Evolutionary conservation across 2,329 filamentous ascomycete species (phyloP).

Genomic region (Cryphonectria nitschkei): DNA sequence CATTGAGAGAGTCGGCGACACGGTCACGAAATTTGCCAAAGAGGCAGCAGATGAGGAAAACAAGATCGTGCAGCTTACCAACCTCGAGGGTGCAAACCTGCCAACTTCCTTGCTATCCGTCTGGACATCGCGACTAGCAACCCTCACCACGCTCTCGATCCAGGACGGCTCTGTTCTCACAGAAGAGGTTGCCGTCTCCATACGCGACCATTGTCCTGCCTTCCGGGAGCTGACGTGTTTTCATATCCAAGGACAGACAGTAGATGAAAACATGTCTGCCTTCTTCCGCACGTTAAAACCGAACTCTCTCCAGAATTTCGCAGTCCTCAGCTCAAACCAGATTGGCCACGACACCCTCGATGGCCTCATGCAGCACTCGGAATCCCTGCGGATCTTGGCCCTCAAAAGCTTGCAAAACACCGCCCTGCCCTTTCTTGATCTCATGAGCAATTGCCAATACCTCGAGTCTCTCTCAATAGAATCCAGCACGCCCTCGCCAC

Average conservation of each 20-base stretch:
- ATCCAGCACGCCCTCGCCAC: slow-evolving; percentile 29
- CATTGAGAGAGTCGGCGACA: slow-evolving; percentile 56
- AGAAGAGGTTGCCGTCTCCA: slow-evolving; percentile 55
- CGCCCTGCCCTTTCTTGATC: slow-evolving; percentile 37
- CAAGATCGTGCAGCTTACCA: slow-evolving; percentile 57
- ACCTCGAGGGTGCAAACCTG: slow-evolving; percentile 57
- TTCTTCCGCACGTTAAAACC: slow-evolving; percentile 61
- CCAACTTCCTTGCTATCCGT: slow-evolving; percentile 54
- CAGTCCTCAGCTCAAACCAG: slow-evolving; percentile 58
- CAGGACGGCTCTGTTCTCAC: slow-evolving; percentile 64
- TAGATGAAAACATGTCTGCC: slow-evolving; percentile 59
- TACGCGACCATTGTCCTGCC: slow-evolving; percentile 61
- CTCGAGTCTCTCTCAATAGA: slow-evolving; percentile 43
- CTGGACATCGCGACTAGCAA: slow-evolving; percentile 63
- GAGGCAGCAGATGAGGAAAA: slow-evolving; percentile 43
- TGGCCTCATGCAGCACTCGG: slow-evolving; percentile 51
- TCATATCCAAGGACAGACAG: slow-evolving; percentile 45
- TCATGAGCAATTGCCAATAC: slow-evolving; percentile 39
- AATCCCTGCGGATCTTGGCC: slow-evolving; percentile 40
- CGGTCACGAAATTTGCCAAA: slow-evolving; percentile 56
- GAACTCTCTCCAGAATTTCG: slow-evolving; percentile 62
- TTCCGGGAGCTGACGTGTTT: slow-evolving; percentile 66
- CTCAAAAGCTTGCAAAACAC: slow-evolving; percentile 38
- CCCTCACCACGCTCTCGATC: slow-evolving; percentile 62
- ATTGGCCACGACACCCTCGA: slow-evolving; percentile 59